Evolutionary conservation across 2,329 filamentous ascomycete genomes (phyloP), one percentile per base, ranked within the genome.

Genomic region (Lasiodiplodia sp.): DNA sequence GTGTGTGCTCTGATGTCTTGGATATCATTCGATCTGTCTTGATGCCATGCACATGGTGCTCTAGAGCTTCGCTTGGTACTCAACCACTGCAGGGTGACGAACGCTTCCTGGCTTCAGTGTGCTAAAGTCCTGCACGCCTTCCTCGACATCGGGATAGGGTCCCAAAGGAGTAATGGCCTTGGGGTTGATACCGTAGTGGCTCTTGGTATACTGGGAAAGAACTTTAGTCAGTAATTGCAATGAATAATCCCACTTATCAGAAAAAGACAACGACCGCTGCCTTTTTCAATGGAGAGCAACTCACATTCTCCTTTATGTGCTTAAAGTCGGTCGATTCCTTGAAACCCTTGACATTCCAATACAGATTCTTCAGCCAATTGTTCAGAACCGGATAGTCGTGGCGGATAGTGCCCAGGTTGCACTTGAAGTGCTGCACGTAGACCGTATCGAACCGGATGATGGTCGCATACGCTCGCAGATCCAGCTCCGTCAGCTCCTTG

Each of bases 351-450:
- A 86, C 81, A 69, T 86, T 84, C 83, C 85, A 88, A 77, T 89
- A 90, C 74, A 89, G 73, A 40, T 82, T 82, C 77, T 84, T 87
- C 71, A 90, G 71, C 86, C 87, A 90, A 70, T 88, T 87, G 74
- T 88, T 82, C 67, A 90, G 73, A 12, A 86, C 82, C 0, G 88
- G 88, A 72, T 90, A 90, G 68, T 87, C 83, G 72, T 87, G 84
- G 6, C 88, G 79, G 52, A 91, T 84, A 12, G 81, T 89, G 2
- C 87, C 86, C 37, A 90, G 75, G 75, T 90, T 90, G 73, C 86
- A 88, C 78, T 90, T 90, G 81, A 90, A 90, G 76, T 90, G 88
- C 79, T 90, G 87, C 14, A 88, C 86, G 73, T 90, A 91, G 3
- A 88, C 84, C 2, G 82, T 78, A 70, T 90, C 88, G 72, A 90